Percentiles rank a stretch among this genome's conserved stretches.
phyloP scores from a whole-genome alignment of 495 filamentous ascomycete species.

The Amphirosellinia nigrospora region DNA sequence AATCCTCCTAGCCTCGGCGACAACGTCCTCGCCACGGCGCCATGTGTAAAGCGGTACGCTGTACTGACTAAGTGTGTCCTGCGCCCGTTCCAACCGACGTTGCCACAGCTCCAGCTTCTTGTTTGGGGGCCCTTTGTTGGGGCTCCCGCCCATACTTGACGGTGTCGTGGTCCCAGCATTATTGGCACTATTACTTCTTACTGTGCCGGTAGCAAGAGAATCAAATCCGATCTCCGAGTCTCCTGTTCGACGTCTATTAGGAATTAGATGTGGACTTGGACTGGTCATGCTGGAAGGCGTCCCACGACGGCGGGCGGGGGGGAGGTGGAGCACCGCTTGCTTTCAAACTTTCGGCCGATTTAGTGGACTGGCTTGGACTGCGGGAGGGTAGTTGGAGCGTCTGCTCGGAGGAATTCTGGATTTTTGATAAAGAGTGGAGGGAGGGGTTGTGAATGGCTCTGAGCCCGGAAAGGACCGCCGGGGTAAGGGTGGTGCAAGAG shows the following conservation, averaged over 20 bases:
- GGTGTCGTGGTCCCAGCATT: conserved; percentile 19
- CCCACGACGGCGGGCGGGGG: conserved; percentile 52
- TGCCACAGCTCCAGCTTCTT: conserved; percentile 88
- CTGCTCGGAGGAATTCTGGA: conserved; percentile 41
- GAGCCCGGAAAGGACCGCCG: conserved; percentile 31
- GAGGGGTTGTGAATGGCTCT: conserved; percentile 13
- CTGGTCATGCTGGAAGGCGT: conserved; percentile 40
- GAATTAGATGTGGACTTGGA: conserved; percentile 30
- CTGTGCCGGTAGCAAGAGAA: conserved; percentile 26
- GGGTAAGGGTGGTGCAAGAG: conserved; percentile 33
- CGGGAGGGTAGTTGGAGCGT: background rate
- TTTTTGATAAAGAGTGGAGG: conserved; percentile 43
- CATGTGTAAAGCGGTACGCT: conserved; percentile 83
- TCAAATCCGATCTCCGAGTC: conserved; percentile 43
- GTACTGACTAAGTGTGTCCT: conserved; percentile 66
- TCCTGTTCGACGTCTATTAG: conserved; percentile 30
- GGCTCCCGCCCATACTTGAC: conserved; percentile 26
- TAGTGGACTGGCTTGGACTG: conserved; percentile 4
- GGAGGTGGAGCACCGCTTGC: conserved; percentile 37
- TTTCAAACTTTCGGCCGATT: background rate
- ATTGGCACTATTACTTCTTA: background rate
- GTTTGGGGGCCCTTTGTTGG: conserved; percentile 50
- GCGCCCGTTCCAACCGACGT: conserved; percentile 76
- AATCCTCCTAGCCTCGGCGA: conserved; percentile 56
- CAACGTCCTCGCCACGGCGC: conserved; percentile 82